Base-by-base conservation (phyloP, 176 grass and related monocot species). In the Juncus effusus region DNA sequence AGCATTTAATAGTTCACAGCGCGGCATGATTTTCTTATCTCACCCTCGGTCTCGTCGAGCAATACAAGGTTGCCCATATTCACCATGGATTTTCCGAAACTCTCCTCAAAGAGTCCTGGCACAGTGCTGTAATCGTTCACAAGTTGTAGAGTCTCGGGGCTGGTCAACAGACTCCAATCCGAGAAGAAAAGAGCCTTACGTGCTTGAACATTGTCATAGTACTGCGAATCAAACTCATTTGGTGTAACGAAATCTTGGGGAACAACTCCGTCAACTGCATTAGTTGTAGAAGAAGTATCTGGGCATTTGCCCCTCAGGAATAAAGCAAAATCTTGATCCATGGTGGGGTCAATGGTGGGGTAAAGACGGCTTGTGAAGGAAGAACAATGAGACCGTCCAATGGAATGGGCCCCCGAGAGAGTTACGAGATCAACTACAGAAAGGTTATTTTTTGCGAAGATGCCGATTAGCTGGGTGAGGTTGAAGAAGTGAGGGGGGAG, bases 361-460 rank as follows among this genome's bases (percentile, higher is more conserved):
- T 36, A 4, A 3, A 89, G 64, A 10, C 86, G 77, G 15, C 40
- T 50, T 3, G 59, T 15, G 78, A 89, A 89, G 64, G 86, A 84
- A 0, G 78, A 81, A 60, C 86, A 89, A 66, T 78, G 79, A 14
- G 86, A 77, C 12, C 62, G 56, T 7, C 86, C 86, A 53, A 89
- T 11, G 39, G 74, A 54, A 78, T 85, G 86, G 4, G 86, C 86
- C 3, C 86, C 78, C 2, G 86, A 87, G 76, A 87, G 85, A 4
- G 44, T 62, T 16, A 87, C 70, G 72, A 87, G 70, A 16, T 87
- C 80, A 0, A 67, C 76, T 5, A 40, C 0, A 59, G 3, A 36
- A 37, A 87, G 70, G 50, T 70, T 75, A 61, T 81, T 78, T 45
- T 6, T n/a, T 2, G 67, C 60, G 37, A 87, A 87, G 56, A 44